Evolutionary conservation across 495 filamentous ascomycete genomes (phyloP), one percentile per base, ranked within the genome.

Genomic region (Lineolata rhizophorae): DNA sequence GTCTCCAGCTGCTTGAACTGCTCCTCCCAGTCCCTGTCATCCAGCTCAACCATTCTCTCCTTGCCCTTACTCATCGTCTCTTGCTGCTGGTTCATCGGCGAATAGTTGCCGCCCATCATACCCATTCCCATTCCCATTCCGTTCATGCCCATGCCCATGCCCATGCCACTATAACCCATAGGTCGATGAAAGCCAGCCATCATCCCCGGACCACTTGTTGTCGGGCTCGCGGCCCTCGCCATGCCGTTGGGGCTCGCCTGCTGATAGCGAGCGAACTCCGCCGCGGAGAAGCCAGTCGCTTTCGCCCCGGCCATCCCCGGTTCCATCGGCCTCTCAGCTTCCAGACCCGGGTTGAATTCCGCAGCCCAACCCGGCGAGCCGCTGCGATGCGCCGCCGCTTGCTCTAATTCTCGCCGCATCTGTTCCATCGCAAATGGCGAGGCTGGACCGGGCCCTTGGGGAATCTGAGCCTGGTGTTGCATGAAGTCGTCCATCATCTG

Each of bases 401-500:
- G 60, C 50, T 71, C 62, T 49, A 76, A 49, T 48, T 72, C 67
- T 53, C 61, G 54, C 43, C 73, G 57, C 59, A 78, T 64, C 22
- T 72, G 66, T 36, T 76, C 73, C 64, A 80, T 74, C 10, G 66
- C 66, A 43, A 81, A 77, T 3, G 41, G 41, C 4, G 46, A 36
- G 60, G 66, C 42, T 58, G 61, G 36, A 31, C 45, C 18, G 20
- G 19, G 51, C 58, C 31, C 61, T 62, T 13, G 67, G 58, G 20
- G 73, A 35, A 41, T 70, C 65, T 18, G 15, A 5, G n/a, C 55
- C 61, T 21, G 63, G 60, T 51, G 84, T 50, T 82, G 75, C 46
- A 91, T 60, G 55, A 92, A 97, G 22, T 82, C 72, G 46, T 92
- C 76, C 72, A 94, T 78, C 72, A 84, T 82, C 77, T 90, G 44